phyloP scores from a whole-genome alignment of 1,284 basidiomycete genomes.

The Pyrrhoderma lamaoense region DNA sequence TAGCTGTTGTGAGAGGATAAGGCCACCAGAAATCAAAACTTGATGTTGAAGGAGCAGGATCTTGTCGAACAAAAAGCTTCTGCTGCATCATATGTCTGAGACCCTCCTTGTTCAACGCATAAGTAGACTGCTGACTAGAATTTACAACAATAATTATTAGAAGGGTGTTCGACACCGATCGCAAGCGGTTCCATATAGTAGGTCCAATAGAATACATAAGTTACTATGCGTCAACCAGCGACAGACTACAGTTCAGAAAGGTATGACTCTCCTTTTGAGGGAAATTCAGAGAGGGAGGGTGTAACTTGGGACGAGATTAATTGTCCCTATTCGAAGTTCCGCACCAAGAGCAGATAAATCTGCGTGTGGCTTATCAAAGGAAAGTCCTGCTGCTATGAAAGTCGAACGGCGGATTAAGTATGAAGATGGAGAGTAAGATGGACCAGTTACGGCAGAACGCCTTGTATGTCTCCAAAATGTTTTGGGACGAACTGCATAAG shows the following conservation, averaged over 20 bases:
- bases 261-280: background rate
- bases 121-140: too few relatives aligned
- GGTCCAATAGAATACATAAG: background rate
- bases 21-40: constrained; percentile 28
- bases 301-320: constrained; percentile 32
- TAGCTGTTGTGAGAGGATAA: constrained; percentile 22
- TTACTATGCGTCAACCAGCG: background rate
- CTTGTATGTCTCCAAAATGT: constrained; percentile 66
- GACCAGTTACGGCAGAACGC: constrained; percentile 55
- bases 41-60: constrained; percentile 15
- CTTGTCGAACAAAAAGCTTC: background rate
- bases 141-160: too few relatives aligned
- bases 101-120: background rate
- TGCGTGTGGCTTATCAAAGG: constrained; percentile 50
- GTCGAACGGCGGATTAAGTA: constrained; percentile 65
- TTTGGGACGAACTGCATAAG: constrained; percentile 47
- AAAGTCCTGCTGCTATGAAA: constrained; percentile 62
- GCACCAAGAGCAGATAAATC: constrained; percentile 63
- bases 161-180: too few relatives aligned
- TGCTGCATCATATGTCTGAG: background rate
- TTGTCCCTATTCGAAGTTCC: constrained; percentile 44
- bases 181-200: too few relatives aligned
- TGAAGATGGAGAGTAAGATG: constrained; percentile 60
- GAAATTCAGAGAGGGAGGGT: constrained; percentile 19
- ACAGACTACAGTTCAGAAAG: background rate